Evolutionary conservation across 2,329 filamentous ascomycete species (phyloP), one percentile per base, ranked within the genome.

Genomic region (Aspergillus pseudoglaucus): DNA sequence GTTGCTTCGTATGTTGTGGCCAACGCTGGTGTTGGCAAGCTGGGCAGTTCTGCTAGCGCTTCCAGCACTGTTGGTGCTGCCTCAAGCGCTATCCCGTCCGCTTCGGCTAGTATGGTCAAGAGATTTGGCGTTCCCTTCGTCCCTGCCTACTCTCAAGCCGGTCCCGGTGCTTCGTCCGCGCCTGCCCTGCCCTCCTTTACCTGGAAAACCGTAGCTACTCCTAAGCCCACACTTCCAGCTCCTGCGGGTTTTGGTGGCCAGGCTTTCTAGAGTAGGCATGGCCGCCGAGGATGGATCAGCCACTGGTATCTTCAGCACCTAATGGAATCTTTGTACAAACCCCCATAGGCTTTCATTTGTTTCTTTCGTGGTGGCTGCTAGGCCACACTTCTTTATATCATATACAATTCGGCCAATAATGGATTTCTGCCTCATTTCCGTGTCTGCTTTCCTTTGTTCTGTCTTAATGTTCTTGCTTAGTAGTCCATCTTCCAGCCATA

Each of bases 21-120:
- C 8, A 62, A 64, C 45, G 65, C 66, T 12, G 66, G 66, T 52
- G 42, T 67, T 38, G 38, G 62, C 6, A 61, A 62, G 50, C 42
- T 59, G 7, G 42, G 42, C n/a, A 20, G 20, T 25, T 47, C 42
- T 23, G 47, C 33, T 14, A 7, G 37, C 14, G 9, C 20, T 17
- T 47, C 50, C 20, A 54, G 47, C 37, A 39, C 45, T 6, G 44
- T 44, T 40, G 38, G n/a, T 40, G 38, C 38, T 10, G 9, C 12
- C 38, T 40, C 38, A 7, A 40, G 38, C 17, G 38, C 38, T 10
- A 23, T 18, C 32, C 40, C 50, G 14, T 47, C 48, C 39, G 42
- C 45, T 23, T 47, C 45, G 10, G 44, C 48, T n/a, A 48, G 48
- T 18, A n/a, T 37, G 14, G 50, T 45, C 7, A 52, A 47, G 35